These are phyloP conservation scores for Kwoniella heveanensis DNA, from an alignment of 768 basidiomycete species.

Conservation along the genomic window DNA sequence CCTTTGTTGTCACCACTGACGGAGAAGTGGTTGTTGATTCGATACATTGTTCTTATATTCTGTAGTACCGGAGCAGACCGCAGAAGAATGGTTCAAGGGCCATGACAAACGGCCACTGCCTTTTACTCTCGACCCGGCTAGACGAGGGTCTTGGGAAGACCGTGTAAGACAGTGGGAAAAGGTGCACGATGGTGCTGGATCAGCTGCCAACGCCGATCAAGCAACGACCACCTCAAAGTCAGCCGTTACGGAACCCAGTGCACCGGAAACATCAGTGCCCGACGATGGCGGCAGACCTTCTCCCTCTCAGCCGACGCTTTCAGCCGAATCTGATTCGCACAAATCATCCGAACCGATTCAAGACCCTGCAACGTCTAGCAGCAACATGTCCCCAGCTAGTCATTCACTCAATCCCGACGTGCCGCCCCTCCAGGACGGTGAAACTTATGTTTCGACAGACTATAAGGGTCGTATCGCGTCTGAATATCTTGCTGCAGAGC, in stretches of 20 bases:
- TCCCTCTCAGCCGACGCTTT: no score
- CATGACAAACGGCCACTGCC: conserved; percentile 27
- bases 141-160: conserved; percentile 34
- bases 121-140: conserved; percentile 39
- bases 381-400: no score
- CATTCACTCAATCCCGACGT: conserved; percentile 3
- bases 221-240: no score
- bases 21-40: no score
- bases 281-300: no score
- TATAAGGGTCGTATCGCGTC: conserved; percentile 44
- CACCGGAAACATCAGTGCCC: no score
- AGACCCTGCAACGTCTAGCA: no score
- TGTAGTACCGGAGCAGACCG: conserved; percentile 36
- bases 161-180: conserved; percentile 7
- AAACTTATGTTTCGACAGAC: conserved; percentile 35
- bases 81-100: conserved; percentile 34
- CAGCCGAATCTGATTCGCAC: no score
- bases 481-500: conserved; percentile 34
- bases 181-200: neutral
- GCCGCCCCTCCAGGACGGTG: conserved; percentile 28
- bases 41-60: no score
- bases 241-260: no score
- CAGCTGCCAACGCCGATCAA: neutral
- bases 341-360: no score
- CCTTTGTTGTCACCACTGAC: no score